A percentile compares a stretch with the other conserved stretches of the same genome.
phyloP scores from a whole-genome alignment of 805 yeast species.

The Cyberlindnera japonica region DNA sequence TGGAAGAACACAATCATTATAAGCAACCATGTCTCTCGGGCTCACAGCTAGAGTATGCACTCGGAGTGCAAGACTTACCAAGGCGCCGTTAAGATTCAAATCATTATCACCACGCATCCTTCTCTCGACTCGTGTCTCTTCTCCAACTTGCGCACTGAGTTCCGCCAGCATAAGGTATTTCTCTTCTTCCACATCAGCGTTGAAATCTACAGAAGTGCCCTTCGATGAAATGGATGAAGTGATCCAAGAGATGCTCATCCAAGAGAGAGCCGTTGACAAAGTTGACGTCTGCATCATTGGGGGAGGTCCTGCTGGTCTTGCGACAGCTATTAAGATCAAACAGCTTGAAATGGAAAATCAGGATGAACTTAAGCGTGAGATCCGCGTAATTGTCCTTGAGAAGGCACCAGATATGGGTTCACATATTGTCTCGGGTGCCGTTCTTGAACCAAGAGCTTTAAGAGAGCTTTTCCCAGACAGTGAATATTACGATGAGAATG shows the following conservation, averaged over 20 bases:
- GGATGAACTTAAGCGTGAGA: conserved; percentile 57
- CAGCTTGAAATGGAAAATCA: conserved; percentile 66
- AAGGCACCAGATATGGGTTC: conserved; percentile 92
- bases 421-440: conserved; percentile 92
- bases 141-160: not conserved
- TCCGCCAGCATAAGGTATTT: conserved; percentile 4
- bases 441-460: conserved; percentile 84
- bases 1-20: not conserved
- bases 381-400: conserved; percentile 85
- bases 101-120: conserved; percentile 1
- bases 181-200: conserved; percentile 1
- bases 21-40: conserved; percentile 1
- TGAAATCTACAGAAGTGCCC: conserved; percentile 25
- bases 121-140: not conserved
- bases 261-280: conserved; percentile 74
- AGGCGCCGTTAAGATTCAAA: not conserved
- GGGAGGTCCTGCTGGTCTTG: conserved; percentile 96
- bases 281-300: conserved; percentile 97
- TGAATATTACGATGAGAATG: conserved; percentile 47
- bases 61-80: not conserved
- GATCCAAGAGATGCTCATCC: conserved; percentile 43
- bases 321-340: conserved; percentile 86
- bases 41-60: not conserved
- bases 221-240: conserved; percentile 36
- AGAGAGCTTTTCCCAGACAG: conserved; percentile 77